Conservation (phyloP, 345 rosid species). For the Salix udensis region DNA sequence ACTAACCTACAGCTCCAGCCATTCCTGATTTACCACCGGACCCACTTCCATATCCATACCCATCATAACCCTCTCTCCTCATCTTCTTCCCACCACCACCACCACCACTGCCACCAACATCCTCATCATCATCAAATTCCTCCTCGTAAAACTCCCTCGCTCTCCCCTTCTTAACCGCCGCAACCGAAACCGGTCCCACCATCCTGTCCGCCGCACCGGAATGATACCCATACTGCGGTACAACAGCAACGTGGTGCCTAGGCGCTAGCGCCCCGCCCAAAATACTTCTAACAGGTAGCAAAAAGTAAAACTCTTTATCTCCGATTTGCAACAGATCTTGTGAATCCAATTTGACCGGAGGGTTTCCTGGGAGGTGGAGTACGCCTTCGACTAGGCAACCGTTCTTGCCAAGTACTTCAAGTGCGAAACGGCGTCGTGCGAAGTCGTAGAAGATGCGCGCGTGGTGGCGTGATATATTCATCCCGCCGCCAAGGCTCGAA, state of each 20-base stretch:
- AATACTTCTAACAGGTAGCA: constrained; percentile 82
- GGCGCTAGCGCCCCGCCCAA: constrained; percentile 70
- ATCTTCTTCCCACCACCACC: constrained; percentile 65
- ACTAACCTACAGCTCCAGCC: constrained; percentile 46
- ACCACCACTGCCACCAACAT: constrained; percentile 19
- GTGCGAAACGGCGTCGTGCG: constrained; percentile 94
- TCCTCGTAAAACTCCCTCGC: constrained; percentile 60
- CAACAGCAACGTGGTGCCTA: constrained; percentile 53
- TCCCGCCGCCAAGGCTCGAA: constrained; percentile 90
- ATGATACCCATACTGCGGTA: constrained; percentile 48
- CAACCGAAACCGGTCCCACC: constrained; percentile 25
- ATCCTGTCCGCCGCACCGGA: constrained; percentile 35
- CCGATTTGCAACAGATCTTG: constrained; percentile 95
- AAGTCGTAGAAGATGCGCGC: constrained; percentile 94
- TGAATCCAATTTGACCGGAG: constrained; percentile 87
- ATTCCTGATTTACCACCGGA: constrained; percentile 54
- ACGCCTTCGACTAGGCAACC: constrained; percentile 98
- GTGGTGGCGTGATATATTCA: constrained; percentile 94
- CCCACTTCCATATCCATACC: constrained; percentile 45
- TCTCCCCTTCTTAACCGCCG: constrained; percentile 57
- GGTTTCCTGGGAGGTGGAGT: constrained; percentile 89
- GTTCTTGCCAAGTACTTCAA: constrained; percentile 95
- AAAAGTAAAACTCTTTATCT: constrained; percentile 88
- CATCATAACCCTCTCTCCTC: constrained; percentile 68
- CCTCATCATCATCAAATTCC: constrained; percentile 49